Conservation (phyloP, 495 filamentous ascomycete species). For the Amphirosellinia nigrospora region DNA sequence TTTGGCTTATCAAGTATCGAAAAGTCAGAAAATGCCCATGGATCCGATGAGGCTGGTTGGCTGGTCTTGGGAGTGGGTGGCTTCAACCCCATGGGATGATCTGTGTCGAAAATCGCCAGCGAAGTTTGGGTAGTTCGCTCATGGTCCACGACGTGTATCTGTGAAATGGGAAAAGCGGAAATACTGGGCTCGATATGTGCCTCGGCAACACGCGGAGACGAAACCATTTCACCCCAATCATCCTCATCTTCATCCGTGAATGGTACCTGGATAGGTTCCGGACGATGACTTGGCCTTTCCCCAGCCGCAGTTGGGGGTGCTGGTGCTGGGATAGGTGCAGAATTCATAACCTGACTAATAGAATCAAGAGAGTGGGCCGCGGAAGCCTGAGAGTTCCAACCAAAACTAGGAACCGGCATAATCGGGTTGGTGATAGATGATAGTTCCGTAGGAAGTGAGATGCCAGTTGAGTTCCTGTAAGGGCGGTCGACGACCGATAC, state of each 20-base stretch:
- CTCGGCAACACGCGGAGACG: constrained; percentile 46
- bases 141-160: neutral
- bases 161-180: neutral
- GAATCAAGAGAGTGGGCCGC: neutral
- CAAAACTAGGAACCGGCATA: constrained; percentile 27
- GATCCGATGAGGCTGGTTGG: constrained; percentile 16
- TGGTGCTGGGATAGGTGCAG: neutral
- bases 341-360: neutral
- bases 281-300: neutral
- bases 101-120: constrained; percentile 23
- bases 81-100: constrained; percentile 1
- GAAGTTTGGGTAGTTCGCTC: constrained; percentile 19
- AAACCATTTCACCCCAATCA: constrained; percentile 63
- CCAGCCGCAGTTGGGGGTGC: neutral
- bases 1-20: constrained; percentile 29
- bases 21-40: constrained; percentile 31
- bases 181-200: constrained; percentile 11
- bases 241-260: constrained; percentile 50
- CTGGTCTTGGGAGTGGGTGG: constrained; percentile 7
- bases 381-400: constrained; percentile 26
- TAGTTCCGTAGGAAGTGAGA: constrained; percentile 11
- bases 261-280: neutral
- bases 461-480: constrained; percentile 26
- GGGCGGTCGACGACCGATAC: neutral
- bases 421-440: neutral